A percentile compares a stretch with the other conserved stretches of the same genome.
These are phyloP conservation scores for Terfezia boudieri DNA, from an alignment of 495 filamentous ascomycete species.

Conservation along the genomic window DNA sequence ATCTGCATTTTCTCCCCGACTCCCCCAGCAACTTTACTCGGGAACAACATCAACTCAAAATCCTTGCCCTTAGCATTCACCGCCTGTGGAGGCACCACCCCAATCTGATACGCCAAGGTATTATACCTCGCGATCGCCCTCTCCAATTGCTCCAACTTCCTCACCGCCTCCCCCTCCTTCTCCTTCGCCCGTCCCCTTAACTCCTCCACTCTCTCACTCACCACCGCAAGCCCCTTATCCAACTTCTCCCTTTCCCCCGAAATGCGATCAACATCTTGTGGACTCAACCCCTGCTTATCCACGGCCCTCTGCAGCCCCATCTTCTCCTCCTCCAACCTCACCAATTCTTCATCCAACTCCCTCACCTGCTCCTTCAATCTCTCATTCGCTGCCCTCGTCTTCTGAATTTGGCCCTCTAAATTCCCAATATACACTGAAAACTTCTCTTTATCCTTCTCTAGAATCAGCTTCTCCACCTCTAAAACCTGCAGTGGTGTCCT, in stretches of 20 bases:
- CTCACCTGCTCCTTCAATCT: constrained; percentile 59
- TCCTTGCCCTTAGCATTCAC: constrained; percentile 63
- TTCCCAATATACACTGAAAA: constrained; percentile 90
- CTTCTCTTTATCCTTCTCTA: constrained; percentile 77
- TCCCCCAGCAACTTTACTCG: constrained; percentile 32
- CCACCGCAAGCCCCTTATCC: constrained; percentile 48
- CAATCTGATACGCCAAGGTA: constrained; percentile 77
- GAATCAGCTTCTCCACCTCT: constrained; percentile 61
- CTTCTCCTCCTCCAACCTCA: constrained; percentile 58
- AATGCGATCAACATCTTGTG: constrained; percentile 97
- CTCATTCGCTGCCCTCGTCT: constrained; percentile 4
- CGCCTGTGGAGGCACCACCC: constrained; percentile 62
- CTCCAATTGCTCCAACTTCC: constrained; percentile 73
- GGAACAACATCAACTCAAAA: constrained; percentile 59
- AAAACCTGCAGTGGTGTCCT: constrained; percentile 60
- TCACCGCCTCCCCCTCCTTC: constrained; percentile 54
- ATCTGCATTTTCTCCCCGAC: constrained; percentile 19
- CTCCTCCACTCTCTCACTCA: constrained; percentile 14
- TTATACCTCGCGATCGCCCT: constrained; percentile 73
- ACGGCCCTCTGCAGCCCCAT: constrained; percentile 59
- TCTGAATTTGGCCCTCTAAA: constrained; percentile 47
- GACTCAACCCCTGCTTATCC: constrained; percentile 78
- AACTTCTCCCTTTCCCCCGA: constrained; percentile 80
- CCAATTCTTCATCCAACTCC: constrained; percentile 53
- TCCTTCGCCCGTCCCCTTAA: constrained; percentile 56